phyloP scores from a whole-genome alignment of 208 protist genomes.

The Trypanosoma lewisi region DNA sequence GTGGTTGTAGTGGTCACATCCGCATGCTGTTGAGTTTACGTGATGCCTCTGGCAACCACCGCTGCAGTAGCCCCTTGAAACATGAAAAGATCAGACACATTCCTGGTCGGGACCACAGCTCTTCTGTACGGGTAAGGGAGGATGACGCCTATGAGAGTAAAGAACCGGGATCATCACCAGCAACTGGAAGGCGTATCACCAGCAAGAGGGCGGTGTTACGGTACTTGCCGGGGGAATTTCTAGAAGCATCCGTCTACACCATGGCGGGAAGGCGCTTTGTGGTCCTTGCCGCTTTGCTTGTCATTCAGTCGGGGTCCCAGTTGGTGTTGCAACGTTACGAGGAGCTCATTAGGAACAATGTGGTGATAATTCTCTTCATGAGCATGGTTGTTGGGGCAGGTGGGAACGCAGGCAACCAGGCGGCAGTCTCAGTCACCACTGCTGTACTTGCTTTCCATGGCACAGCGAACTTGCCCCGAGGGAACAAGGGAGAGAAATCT shows the following conservation, averaged over 20 bases:
- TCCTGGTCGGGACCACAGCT: not conserved
- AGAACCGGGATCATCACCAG: not conserved
- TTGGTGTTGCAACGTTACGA: slow-evolving; percentile 34
- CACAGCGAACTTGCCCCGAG: not conserved
- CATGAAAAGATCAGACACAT: not conserved
- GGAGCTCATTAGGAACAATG: slow-evolving; percentile 27
- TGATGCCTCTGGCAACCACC: not conserved
- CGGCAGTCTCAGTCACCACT: slow-evolving; percentile 26
- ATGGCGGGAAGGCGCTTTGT: slow-evolving; percentile 15
- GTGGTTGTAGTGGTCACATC: not conserved
- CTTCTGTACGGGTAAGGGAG: not conserved
- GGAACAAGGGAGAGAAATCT: not conserved
- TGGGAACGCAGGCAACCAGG: slow-evolving; percentile 52
- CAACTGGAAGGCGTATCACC: not conserved
- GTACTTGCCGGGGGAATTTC: not conserved
- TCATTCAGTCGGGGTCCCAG: slow-evolving; percentile 29
- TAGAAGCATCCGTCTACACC: slow-evolving; percentile 1
- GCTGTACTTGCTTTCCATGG: slow-evolving; percentile 15
- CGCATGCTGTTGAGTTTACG: not conserved
- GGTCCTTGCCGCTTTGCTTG: slow-evolving; percentile 29
- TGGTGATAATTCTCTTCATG: slow-evolving; percentile 40
- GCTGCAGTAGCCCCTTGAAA: not conserved
- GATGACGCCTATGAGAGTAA: not conserved
- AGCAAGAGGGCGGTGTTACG: not conserved
- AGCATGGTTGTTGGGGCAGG: slow-evolving; percentile 55